phyloP scores from a whole-genome alignment of 2,329 filamentous ascomycete genomes.

The Colletotrichum kahawae region DNA sequence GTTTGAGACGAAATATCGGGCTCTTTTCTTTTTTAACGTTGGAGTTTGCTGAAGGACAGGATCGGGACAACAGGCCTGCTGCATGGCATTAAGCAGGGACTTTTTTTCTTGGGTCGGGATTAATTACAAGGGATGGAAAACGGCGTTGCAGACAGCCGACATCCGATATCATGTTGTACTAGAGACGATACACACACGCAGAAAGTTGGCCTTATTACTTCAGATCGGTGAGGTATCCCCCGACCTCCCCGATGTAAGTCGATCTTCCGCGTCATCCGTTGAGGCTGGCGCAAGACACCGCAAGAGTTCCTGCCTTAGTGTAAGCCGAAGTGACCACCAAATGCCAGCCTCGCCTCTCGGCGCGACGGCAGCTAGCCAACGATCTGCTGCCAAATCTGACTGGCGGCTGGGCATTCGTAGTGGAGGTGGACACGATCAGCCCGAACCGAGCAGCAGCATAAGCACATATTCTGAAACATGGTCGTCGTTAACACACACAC shows the following conservation, averaged over 20 bases:
- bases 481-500: background rate
- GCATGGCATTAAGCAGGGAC: conserved; percentile 11
- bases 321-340: background rate
- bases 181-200: conserved; percentile 10
- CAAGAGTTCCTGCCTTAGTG: conserved; percentile 15
- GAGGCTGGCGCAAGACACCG: conserved; percentile 3
- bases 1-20: conserved; percentile 15
- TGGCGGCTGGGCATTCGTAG: background rate
- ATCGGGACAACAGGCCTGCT: conserved; percentile 8
- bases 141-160: conserved; percentile 17
- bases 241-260: background rate
- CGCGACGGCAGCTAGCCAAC: background rate
- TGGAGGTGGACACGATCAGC: conserved; percentile 3
- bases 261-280: conserved; percentile 15
- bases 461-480: conserved; percentile 20
- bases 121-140: conserved; percentile 9
- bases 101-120: conserved; percentile 6
- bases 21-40: conserved; percentile 14
- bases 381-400: background rate
- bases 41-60: conserved; percentile 18
- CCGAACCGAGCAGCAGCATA: conserved; percentile 14
- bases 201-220: background rate
- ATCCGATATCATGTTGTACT: conserved; percentile 12
- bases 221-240: background rate
- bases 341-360: conserved; percentile 8